Evolutionary conservation across 495 filamentous ascomycete species (phyloP).

Genomic region (Aspergillus carlsbadensis): DNA sequence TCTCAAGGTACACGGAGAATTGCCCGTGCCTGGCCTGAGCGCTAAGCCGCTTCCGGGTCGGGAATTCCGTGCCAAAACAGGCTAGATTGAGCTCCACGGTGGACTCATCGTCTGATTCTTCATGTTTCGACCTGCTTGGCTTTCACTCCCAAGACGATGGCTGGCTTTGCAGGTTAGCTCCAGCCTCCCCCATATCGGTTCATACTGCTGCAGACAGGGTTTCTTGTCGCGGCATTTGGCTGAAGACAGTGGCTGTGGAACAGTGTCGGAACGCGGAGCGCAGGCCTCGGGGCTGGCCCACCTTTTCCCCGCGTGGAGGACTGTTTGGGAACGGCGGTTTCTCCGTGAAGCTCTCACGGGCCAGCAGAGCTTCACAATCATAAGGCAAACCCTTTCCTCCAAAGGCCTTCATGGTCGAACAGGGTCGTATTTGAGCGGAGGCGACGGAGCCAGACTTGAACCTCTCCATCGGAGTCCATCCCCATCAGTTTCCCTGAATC

Average conservation of each 20-base stretch:
- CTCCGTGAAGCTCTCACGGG: slow-evolving; percentile 3
- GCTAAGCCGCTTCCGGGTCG: slow-evolving; percentile 12
- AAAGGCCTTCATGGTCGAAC: too few relatives aligned
- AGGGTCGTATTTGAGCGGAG: too few relatives aligned
- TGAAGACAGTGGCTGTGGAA: not conserved
- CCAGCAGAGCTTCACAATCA: too few relatives aligned
- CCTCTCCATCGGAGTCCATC: too few relatives aligned
- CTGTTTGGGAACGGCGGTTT: not conserved
- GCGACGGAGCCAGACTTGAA: too few relatives aligned
- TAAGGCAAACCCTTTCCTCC: too few relatives aligned
- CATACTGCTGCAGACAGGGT: too few relatives aligned
- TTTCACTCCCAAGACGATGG: not conserved
- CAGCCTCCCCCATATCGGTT: not conserved
- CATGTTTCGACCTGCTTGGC: not conserved
- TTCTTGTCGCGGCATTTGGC: not conserved
- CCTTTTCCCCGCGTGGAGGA: not conserved
- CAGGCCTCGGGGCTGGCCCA: not conserved
- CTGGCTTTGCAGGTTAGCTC: not conserved
- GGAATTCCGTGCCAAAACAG: slow-evolving; percentile 7
- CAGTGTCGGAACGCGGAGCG: not conserved
- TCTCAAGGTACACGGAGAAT: slow-evolving; percentile 14
- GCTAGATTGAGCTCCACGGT: slow-evolving; percentile 1
- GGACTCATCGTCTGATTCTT: not conserved
- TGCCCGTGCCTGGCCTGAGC: slow-evolving; percentile 10
- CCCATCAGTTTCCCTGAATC: too few relatives aligned